A percentile compares a stretch with the other conserved stretches of the same genome.
phyloP scores from a whole-genome alignment of 139 green algal genomes.

The Marvania coccoides region DNA sequence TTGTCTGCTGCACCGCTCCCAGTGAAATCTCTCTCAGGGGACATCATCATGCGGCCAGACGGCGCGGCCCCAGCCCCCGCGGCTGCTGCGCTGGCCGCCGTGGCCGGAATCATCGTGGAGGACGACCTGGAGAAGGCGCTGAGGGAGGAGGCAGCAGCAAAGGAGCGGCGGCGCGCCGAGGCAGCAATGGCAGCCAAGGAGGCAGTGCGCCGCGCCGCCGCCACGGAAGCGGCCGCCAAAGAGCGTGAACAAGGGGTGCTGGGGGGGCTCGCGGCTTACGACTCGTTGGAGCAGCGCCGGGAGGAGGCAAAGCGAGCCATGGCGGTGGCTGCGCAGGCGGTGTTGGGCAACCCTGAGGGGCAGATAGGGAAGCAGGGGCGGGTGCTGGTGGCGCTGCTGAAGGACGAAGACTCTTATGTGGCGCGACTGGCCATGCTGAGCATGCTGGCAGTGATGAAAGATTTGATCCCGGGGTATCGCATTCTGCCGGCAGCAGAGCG shows the following conservation, averaged over 20 bases:
- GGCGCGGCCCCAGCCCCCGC: background rate
- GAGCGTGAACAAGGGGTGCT: slow-evolving; percentile 11
- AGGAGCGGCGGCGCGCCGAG: background rate
- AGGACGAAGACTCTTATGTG: slow-evolving; percentile 36
- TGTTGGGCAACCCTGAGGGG: slow-evolving; percentile 68
- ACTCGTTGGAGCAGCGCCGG: slow-evolving; percentile 24
- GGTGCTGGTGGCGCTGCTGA: slow-evolving; percentile 26
- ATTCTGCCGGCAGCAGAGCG: slow-evolving; percentile 71
- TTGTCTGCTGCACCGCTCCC: slow-evolving; percentile 27
- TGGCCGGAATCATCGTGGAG: slow-evolving; percentile 40
- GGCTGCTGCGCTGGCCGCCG: background rate
- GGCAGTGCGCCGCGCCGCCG: background rate
- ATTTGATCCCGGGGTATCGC: slow-evolving; percentile 75
- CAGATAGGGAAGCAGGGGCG: slow-evolving; percentile 31
- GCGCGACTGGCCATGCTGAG: slow-evolving; percentile 72
- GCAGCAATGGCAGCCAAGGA: background rate
- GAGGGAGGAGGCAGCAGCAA: background rate
- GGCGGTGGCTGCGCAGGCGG: slow-evolving; percentile 49
- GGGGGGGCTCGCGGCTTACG: slow-evolving; percentile 21
- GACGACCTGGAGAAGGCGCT: slow-evolving; percentile 34
- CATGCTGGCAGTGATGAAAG: slow-evolving; percentile 72
- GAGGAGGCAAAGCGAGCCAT: slow-evolving; percentile 56
- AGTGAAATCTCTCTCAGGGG: slow-evolving; percentile 42
- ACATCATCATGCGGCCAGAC: slow-evolving; percentile 35
- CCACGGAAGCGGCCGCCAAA: background rate